Base-by-base conservation (phyloP, 2,329 filamentous ascomycete species). In the Penicillium verrucosum region DNA sequence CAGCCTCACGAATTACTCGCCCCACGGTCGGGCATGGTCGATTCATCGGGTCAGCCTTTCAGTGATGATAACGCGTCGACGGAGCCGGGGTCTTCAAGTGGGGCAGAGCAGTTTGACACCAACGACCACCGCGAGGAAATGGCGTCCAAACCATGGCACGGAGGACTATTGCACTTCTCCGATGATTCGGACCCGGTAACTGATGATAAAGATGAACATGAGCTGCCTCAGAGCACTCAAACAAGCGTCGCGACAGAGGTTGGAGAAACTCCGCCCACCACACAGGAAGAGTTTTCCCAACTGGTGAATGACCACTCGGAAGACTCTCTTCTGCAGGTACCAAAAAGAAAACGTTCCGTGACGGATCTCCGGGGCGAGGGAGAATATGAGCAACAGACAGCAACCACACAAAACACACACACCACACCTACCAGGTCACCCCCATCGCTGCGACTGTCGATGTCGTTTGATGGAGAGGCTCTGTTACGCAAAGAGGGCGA, bases 1-100 rank as follows among this genome's bases (percentile, higher is more conserved):
- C 85, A 90, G 29, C 84, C 88, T 10, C 86, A 92, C 72, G 90
- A 94, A 71, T 82, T 93, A 53, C 85, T 77, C 23, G 71, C 71
- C 9, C 75, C 70, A 29, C 68, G 66, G 41, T 69, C 69, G 45
- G 63, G 59, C 52, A 64, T 59, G 51, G 53, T 65, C 34, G 65
- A 70, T 59, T 65, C 67, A 44, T 64, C 63, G 30, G 68, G 66
- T 40, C 66, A 65, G n/a, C 62, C 49, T 46, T 59, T 55, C 34
- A 67, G 66, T 59, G 68, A 72, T 57, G 71, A 71, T 54, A 67
- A 60, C 60, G 57, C 61, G 57, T 62, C 58, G 32, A 60, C 60
- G 45, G 70, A 74, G 50, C 66, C 62, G 18, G 65, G 59, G 27
- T 67, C 61, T 43, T 70, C 68, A 30, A 69, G 65, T 62, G 68